Base-by-base conservation (phyloP, 306 rosid genomes). In the Argentina anserina region DNA sequence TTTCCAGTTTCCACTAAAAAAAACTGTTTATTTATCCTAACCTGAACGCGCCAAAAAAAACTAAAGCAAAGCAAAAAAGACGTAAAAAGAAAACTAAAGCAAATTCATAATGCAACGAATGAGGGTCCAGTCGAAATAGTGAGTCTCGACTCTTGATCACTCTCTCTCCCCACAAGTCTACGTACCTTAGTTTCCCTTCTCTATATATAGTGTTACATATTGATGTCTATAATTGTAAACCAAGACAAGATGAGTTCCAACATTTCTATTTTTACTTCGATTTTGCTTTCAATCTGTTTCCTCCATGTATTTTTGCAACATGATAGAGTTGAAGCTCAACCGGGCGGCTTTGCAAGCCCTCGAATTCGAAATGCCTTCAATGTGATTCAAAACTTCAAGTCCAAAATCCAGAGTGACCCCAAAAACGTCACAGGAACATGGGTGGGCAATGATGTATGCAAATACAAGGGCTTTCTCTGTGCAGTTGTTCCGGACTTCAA, bases 401-500 rank as follows among this genome's bases (percentile, higher is more conserved):
- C 5, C 0, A 10, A 0, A 3, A n/a, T 46, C 34, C 20, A 60
- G 1, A 0, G 2, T 0, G 97, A 83, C 65, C 83, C 91, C 7
- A 11, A 1, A 0, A 21, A 55, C 2, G 31, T 64, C 29, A 21
- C 33, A 0, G 1, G 3, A 0, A 56, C 75, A 37, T 93, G 97
- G 98, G 14, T 1, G 0, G 66, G 76, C 0, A 0, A 0, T 0
- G 0, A 76, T 1, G 36, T 77, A 0, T 90, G 98, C 75, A 0
- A 34, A 0, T 90, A 77, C 88, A 47, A 0, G 0, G 90, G 97
- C 1, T 4, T 87, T 9, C 5, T 2, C 7, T 90, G 97, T 42
- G 88, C 21, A 4, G 0, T 0, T 0, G 65, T 9, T 34, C 96
- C 97, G 2, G 5, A 1, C 3, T 0, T 11, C 1, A 26, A 1